phyloP scores from a whole-genome alignment of 2,329 filamentous ascomycete species.

The Aspergillus pseudoviridinutans region DNA sequence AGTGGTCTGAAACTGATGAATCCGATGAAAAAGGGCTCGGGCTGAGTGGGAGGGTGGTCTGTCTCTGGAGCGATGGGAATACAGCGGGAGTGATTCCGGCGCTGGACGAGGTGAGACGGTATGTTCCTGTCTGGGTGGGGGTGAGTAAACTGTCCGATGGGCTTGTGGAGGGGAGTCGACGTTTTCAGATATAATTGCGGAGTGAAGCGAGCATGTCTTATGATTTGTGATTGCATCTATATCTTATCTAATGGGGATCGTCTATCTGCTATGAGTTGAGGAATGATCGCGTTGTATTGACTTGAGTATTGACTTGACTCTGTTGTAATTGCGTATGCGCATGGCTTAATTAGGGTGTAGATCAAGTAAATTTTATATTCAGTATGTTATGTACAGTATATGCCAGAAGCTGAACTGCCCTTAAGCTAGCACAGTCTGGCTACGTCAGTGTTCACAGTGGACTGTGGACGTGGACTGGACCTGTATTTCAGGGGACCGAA shows the following conservation, averaged over 20 bases:
- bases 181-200: slow-evolving; percentile 51
- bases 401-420: too few species aligned
- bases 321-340: too few species aligned
- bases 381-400: background rate
- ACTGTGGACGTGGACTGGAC: too few species aligned
- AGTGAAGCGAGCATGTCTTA: too few species aligned
- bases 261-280: background rate
- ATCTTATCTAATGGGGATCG: background rate
- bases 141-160: slow-evolving; percentile 73
- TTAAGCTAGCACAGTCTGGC: background rate
- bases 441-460: background rate
- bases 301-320: too few species aligned
- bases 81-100: slow-evolving; percentile 68
- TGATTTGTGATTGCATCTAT: too few species aligned
- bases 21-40: slow-evolving; percentile 39
- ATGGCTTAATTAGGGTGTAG: too few species aligned
- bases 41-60: slow-evolving; percentile 65
- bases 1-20: slow-evolving; percentile 46
- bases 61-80: slow-evolving; percentile 87
- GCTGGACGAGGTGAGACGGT: slow-evolving; percentile 72
- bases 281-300: background rate
- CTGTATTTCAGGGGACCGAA: too few species aligned
- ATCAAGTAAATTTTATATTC: too few species aligned
- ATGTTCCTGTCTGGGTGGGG: slow-evolving; percentile 73
- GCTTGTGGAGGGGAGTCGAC: slow-evolving; percentile 74